Base-by-base conservation (phyloP, 2,329 filamentous ascomycete genomes). In the Colletotrichum chrysophilum region DNA sequence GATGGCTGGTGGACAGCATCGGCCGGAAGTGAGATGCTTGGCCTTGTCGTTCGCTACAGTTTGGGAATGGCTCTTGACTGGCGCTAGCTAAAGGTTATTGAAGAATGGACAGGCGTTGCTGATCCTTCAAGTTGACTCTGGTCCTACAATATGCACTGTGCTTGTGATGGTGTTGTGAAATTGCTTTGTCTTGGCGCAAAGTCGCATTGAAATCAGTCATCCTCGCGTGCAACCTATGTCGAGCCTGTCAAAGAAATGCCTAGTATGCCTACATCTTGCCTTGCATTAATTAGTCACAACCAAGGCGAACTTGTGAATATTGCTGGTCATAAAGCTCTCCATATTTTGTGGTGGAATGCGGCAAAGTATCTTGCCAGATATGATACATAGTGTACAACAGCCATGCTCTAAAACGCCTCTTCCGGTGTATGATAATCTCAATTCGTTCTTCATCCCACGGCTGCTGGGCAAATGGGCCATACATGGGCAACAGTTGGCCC, bases 311-410 rank as follows among this genome's bases (percentile, higher is more conserved):
- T 52, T 21, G 43, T 21, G 10, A 52, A 52, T 21, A 13, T 52
- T 52, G 6, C 2, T 52, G 43, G n/a, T 52, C 43, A 21, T 21
- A 52, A 52, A 21, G 5, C 43, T 52, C n/a, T 52, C 43, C 36
- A 10, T 28, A 24, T 10, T 30, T 21, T 48, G 8, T 43, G 32
- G 14, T 36, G 24, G 43, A 26, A 60, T 28, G 67, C 55, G 34
- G 71, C 66, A 21, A 60, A 26, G 18, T 10, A 28, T 34, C 12
- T 32, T 52, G 66, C 71, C 66, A 16, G 34, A 48, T 76, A 76
- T 75, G 30, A 30, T 71, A 76, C 71, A 76, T 73, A 55, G 48
- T 76, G 66, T 71, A 75, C 71, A 76, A 65, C 70, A 60, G 13
- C 66, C 52, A 60, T 71, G 43, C 43, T 72, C 69, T 75, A 30